Percentiles rank a stretch among this genome's conserved stretches.
phyloP scores from a whole-genome alignment of 176 grass and related monocot genomes.

The Hsuehochloa calcarea region DNA sequence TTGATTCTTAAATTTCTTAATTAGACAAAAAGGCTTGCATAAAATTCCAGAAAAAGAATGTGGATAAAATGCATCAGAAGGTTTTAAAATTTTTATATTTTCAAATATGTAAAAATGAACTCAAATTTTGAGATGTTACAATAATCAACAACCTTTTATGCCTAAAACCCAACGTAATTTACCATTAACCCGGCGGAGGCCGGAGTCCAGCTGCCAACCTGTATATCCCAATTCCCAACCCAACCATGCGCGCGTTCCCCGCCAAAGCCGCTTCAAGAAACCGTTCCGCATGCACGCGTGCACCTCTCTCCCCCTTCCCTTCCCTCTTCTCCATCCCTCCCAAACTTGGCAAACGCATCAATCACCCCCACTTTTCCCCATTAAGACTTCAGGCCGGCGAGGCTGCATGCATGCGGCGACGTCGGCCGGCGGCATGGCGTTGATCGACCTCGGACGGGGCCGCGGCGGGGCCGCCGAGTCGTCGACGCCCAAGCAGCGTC shows the following conservation, averaged over 20 bases:
- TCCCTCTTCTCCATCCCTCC: neutral
- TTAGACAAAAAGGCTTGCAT: too few species aligned
- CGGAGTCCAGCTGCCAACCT: too few species aligned
- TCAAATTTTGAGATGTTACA: too few species aligned
- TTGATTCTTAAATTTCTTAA: too few species aligned
- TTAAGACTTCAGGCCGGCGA: constrained; percentile 42
- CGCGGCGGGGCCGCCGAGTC: neutral
- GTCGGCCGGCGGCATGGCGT: constrained; percentile 43
- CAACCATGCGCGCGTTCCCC: neutral
- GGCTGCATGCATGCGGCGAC: constrained; percentile 39
- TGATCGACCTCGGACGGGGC: constrained; percentile 18
- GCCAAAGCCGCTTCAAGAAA: constrained; percentile 16
- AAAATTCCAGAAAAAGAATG: too few species aligned
- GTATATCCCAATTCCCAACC: neutral
- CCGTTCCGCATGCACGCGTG: constrained; percentile 3
- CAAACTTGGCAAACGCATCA: constrained; percentile 43
- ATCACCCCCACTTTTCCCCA: neutral
- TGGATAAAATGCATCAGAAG: too few species aligned
- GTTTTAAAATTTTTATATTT: too few species aligned
- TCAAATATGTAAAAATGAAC: too few species aligned
- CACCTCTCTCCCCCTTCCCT: neutral
- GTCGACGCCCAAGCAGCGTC: constrained; percentile 44
- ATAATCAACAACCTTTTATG: too few species aligned
- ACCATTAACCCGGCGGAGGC: too few species aligned
- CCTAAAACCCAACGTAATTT: too few species aligned